Base-by-base conservation (phyloP, 2,329 filamentous ascomycete species). In the Fusarium succisae region DNA sequence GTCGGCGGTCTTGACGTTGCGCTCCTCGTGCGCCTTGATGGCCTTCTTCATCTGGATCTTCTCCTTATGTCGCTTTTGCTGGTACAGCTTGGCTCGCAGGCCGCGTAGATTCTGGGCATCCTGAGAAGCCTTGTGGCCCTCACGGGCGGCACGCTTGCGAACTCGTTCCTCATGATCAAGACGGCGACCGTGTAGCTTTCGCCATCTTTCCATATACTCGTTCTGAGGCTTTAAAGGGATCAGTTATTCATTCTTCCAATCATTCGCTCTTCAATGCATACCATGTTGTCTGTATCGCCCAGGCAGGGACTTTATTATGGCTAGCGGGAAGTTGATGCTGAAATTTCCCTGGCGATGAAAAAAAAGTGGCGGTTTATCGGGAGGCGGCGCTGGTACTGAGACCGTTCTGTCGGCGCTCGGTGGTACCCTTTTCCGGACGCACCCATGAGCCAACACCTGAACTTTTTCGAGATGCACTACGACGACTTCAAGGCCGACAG, bases 1-100 rank as follows among this genome's bases (percentile, higher is more conserved):
- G 76, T 93, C 91, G 63, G 92, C 91, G 14, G 93, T 94, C 86
- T 98, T 98, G 87, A 98, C 91, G 81, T 98, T 97, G 85, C 94
- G 92, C 87, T 98, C 94, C 85, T 99, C 96, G 87, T 98, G 94
- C 50, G 94, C 93, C 85, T 93, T 94, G 89, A 99, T 97, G 80
- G 91, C 87, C 89, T 98, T 97, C 85, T 93, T 93, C 93, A 98
- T 95, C 89, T 97, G 94, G 82, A 98, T 97, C 92, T 99, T 99
- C 88, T 99, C 95, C 83, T 95, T 93, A 86, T 95, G 94, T 32
- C 96, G 91, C 88, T 95, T 94, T 90, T 98, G 92, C 83, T 96
- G 93, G 86, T 96, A 92, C 80, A 97, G 87, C 88, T 99, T 99
- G 77, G 96, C 96, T 72, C 94, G 89, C 78, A 98, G 90, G 75